Conservation (phyloP, 2,329 filamentous ascomycete species). For the Cercospora beticola region DNA sequence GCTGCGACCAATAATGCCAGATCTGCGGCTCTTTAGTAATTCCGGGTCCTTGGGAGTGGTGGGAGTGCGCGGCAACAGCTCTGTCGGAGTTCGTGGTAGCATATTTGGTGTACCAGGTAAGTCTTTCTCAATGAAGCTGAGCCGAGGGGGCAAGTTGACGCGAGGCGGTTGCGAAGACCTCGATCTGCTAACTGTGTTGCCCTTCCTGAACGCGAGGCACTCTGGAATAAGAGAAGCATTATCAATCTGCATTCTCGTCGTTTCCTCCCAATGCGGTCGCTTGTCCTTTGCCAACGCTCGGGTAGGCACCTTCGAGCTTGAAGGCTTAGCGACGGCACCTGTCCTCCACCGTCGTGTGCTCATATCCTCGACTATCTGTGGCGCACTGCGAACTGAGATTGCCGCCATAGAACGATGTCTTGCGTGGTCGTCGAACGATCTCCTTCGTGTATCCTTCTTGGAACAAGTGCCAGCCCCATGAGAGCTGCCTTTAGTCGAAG, state of each 20-base stretch:
- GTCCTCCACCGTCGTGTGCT: neutral
- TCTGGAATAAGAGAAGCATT: constrained; percentile 32
- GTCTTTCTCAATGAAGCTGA: constrained; percentile 27
- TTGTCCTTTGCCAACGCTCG: neutral
- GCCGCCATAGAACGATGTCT: neutral
- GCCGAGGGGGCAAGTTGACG: constrained; percentile 28
- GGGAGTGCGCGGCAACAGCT: constrained; percentile 17
- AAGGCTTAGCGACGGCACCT: constrained; percentile 16
- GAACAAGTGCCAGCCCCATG: neutral
- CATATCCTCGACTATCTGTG: constrained; percentile 7
- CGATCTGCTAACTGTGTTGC: constrained; percentile 5
- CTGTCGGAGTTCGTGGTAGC: constrained; percentile 26
- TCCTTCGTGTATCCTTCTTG: neutral
- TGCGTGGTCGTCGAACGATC: neutral
- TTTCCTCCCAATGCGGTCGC: constrained; percentile 30
- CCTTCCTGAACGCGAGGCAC: constrained; percentile 17
- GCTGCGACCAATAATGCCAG: constrained; percentile 20
- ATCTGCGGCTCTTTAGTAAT: constrained; percentile 19
- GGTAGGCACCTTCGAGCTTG: neutral
- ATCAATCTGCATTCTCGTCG: constrained; percentile 36
- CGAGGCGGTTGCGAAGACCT: constrained; percentile 18
- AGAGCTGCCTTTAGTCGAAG: neutral
- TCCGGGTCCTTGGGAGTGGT: neutral
- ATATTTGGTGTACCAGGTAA: constrained; percentile 29
- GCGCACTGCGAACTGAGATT: neutral